Evolutionary conservation across 176 grass and related monocot species (phyloP), one percentile per base, ranked within the genome.

Genomic region (Thalia dealbata): DNA sequence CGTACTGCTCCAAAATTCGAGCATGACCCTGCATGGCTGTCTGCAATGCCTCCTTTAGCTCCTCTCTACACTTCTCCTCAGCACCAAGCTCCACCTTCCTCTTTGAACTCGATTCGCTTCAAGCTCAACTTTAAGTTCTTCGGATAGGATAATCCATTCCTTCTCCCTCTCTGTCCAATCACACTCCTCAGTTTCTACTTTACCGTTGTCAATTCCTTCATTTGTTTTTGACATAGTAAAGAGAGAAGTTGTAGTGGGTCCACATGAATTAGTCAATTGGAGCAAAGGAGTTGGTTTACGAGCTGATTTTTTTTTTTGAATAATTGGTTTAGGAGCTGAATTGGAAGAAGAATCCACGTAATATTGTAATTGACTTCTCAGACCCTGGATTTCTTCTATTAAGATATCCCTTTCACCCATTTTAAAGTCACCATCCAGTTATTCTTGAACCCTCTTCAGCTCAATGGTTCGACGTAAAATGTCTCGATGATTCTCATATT

Each of bases 401-500:
- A 99, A 64, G 66, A 99, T 71, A 28, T 93, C 90, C 77, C 87
- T 86, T 74, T 99, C 90, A 2, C 91, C 95, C 62, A 84, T 71
- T 19, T 75, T 75, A 64, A 63, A 86, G 24, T 84, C 84, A 64
- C 81, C 76, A 32, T 93, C 85, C 69, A 99, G 43, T 60, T 99
- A 87, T 46, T 81, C 85, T 62, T 93, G 85, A 14, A 90, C 81
- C 43, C 85, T 84, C 73, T 88, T 99, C 8, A 93, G 72, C 79
- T 93, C 87, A 75, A 93, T 99, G 76, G 88, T 85, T 44, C 63
- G 80, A 52, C 51, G 79, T 66, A 91, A 50, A 76, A 93, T 66
- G 71, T 99, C 87, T 15, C 90, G 90, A 63, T 99, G 90, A 79
- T 99, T 93, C 27, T 99, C 90, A 79, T 83, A 91, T 82, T 91